Evolutionary conservation across 225 moss, liverwort and hornwort genomes (phyloP), one percentile per base, ranked within the genome.

Genomic region (Pseudisothecium myosuroides): DNA sequence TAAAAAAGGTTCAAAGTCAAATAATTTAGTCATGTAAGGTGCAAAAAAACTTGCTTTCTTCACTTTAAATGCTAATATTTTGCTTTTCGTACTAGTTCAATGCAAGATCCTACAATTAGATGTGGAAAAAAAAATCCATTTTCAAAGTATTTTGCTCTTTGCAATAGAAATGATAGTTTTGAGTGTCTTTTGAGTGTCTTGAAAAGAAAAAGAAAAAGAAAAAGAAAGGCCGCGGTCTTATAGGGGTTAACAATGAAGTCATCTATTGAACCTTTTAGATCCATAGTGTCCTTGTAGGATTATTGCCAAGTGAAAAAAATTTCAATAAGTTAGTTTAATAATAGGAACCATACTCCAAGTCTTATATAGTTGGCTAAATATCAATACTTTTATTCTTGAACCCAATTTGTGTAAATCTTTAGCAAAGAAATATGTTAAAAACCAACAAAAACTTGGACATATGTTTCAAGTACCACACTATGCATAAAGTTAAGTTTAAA

Each of bases 221-320:
- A 16, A 60, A 60, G 6, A 6, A 1, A 60, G 13, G 27, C 0
- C 3, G 1, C 7, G 3, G 6, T 60, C 27, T 0, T 60, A 2
- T 27, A 29, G 1, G 7, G 29, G 1, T 17, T 36, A 10, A 22
- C 0, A 24, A 0, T 39, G 6, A 71, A 71, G 8, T 24, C 41
- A 39, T 8, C 41, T 4, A 71, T 26, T 5, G 0, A 3, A 71
- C 26, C 26, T 14, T 71, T 41, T 14, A 14, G 9, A 0, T 41
- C 2, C 6, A 21, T 1, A 63, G 0, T 1, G 16, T 7, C 16
- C 31, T 63, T 63, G 15, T 28, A 31, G 15, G 8, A 1, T 32
- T 32, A 37, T 36, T 8, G 5, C 36, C 5, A 66, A 36, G 19
- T 19, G 10, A 11, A 0, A 36, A 36, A 66, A 66, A 19, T 36